Evolutionary conservation across 2,329 filamentous ascomycete species (phyloP).

Genomic region (Zelopaecilomyces penicillatus): DNA sequence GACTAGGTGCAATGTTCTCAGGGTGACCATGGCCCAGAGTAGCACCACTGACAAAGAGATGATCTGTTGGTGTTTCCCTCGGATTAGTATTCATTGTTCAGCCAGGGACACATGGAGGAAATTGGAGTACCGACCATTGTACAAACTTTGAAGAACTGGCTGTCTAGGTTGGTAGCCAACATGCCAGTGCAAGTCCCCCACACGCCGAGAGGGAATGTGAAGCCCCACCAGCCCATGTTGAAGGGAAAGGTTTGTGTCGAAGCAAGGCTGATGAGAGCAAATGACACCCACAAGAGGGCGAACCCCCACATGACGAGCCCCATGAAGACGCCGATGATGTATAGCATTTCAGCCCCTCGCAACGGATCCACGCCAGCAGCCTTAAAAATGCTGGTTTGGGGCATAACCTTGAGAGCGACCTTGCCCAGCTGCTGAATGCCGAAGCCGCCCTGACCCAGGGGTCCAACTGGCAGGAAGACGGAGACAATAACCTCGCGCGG

Average conservation of each 20-base stretch:
- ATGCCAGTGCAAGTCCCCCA: slow-evolving; percentile 32
- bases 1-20: slow-evolving; percentile 29
- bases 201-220: slow-evolving; percentile 39
- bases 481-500: slow-evolving; percentile 60
- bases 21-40: slow-evolving; percentile 34
- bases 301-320: slow-evolving; percentile 38
- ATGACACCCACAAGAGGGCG: slow-evolving; percentile 34
- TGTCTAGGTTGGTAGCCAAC: slow-evolving; percentile 33
- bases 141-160: slow-evolving; percentile 33
- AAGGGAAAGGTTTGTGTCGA: slow-evolving; percentile 34
- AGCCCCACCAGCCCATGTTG: slow-evolving; percentile 41
- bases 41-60: slow-evolving; percentile 32
- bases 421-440: slow-evolving; percentile 44
- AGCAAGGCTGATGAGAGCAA: slow-evolving; percentile 32
- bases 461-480: slow-evolving; percentile 58
- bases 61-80: slow-evolving; percentile 18
- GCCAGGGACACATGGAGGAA: background rate
- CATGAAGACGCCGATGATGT: slow-evolving; percentile 45
- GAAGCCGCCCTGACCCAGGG: slow-evolving; percentile 58
- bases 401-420: slow-evolving; percentile 34
- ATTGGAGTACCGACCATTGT: slow-evolving; percentile 22
- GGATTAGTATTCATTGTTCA: background rate
- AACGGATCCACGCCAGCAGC: slow-evolving; percentile 24
- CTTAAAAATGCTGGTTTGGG: slow-evolving; percentile 35
- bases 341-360: slow-evolving; percentile 38